These are phyloP conservation scores for Hirschfeldia incana DNA, from an alignment of 345 rosid genomes.

Conservation along the genomic window DNA sequence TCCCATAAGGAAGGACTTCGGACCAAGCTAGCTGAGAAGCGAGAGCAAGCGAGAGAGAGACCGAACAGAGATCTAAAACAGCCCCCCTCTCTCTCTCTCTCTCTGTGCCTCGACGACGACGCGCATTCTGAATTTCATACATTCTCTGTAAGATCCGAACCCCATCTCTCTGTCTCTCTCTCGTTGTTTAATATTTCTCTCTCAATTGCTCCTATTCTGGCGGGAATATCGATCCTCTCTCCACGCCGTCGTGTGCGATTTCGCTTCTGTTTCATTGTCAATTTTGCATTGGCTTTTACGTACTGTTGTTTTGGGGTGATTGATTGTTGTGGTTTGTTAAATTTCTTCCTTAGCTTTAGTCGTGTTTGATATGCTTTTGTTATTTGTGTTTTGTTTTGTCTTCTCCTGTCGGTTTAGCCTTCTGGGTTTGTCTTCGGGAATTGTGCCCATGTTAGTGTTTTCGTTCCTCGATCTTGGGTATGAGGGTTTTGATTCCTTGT, in stretches of 20 bases:
- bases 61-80: conserved; percentile 33
- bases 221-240: conserved; percentile 42
- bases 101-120: conserved; percentile 2
- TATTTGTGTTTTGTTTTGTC: neutral
- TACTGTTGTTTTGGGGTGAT: neutral
- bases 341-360: neutral
- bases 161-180: neutral
- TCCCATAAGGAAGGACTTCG: conserved; percentile 44
- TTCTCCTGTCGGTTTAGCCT: conserved; percentile 10
- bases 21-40: conserved; percentile 36
- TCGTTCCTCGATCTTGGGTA: conserved; percentile 8
- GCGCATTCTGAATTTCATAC: conserved; percentile 24
- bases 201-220: conserved; percentile 28
- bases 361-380: neutral
- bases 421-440: conserved; percentile 22
- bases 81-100: conserved; percentile 28
- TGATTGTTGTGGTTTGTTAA: conserved; percentile 10
- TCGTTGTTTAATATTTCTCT: neutral
- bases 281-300: neutral
- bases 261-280: conserved; percentile 7
- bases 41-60: conserved; percentile 26
- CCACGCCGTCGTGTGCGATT: conserved; percentile 16
- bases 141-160: conserved; percentile 39
- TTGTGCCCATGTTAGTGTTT: conserved; percentile 31
- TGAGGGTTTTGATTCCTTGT: conserved; percentile 17